Base-by-base conservation (phyloP, 371 early-diverging fungal species). In the Saksenaea oblongispora region DNA sequence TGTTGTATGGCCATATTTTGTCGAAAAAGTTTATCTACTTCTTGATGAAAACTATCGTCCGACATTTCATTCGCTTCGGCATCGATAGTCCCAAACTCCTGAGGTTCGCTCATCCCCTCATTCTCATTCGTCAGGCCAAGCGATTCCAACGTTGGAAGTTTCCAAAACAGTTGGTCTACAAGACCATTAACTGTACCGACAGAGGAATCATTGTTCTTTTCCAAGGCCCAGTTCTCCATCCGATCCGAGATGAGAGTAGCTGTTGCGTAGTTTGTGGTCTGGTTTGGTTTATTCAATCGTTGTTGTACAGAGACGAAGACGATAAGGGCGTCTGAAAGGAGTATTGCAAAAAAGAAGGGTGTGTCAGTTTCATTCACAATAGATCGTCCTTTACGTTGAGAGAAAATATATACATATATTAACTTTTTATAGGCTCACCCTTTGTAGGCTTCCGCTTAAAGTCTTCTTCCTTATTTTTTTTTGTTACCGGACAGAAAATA, bases 21-120 rank as follows among this genome's bases (percentile, higher is more conserved):
- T 54, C 70, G 70, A 64, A 76, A 71, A 18, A 76, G 55, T 36
- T 74, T 69, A 34, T 76, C 74, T 11, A 76, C 73, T 42, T 66
- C 66, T 34, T 66, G 66, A 24, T 59, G 60, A 24, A 76, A 59
- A 34, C 74, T 74, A 47, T 73, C 77, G 22, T 71, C 71, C 22
- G 51, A 47, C 51, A 47, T 36, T 15, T 54, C 61, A 53, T 61
- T 61, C 2, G 51, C 24, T 22, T 47, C 51, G 51, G 51, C 51
- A 47, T 47, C 51, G 18, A 76, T 47, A 37, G 71, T 69, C 17
- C 71, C 74, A 15, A 76, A 70, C 44, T 66, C 66, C 44, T 66
- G 66, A 24, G 53, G 54, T 35, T 73, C 54, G 35, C 74, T 74
- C 37, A 71, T 74, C 15, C 69, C 71, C 51, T 47, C 51, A 22